phyloP scores from a whole-genome alignment of 2,329 filamentous ascomycete species.

The Setomelanomma holmii region DNA sequence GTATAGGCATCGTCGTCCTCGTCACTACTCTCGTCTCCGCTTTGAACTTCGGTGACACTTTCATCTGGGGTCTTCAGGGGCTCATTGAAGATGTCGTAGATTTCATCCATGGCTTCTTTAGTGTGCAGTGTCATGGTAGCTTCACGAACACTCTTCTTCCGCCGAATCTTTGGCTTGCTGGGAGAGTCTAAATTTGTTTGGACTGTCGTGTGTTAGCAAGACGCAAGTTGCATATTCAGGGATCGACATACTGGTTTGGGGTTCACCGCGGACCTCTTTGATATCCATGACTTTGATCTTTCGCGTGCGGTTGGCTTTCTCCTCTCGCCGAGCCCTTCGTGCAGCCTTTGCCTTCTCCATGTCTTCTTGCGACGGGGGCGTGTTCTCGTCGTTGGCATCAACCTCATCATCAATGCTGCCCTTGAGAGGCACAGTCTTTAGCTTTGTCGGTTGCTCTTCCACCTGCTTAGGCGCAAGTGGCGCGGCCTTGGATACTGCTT shows the following conservation, averaged over 20 bases:
- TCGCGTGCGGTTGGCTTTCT: slow-evolving; percentile 57
- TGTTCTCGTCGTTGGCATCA: slow-evolving; percentile 55
- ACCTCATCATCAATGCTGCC: slow-evolving; percentile 42
- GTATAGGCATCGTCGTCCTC: slow-evolving; percentile 71
- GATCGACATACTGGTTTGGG: slow-evolving; percentile 80
- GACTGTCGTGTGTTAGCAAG: slow-evolving; percentile 61
- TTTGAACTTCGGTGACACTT: slow-evolving; percentile 62
- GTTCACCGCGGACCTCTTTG: slow-evolving; percentile 73
- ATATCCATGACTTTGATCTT: slow-evolving; percentile 78
- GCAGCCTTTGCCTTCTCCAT: slow-evolving; percentile 65
- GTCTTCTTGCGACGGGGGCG: slow-evolving; percentile 54
- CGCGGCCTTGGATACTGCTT: slow-evolving; percentile 16
- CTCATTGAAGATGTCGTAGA: slow-evolving; percentile 96
- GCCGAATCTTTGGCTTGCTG: slow-evolving; percentile 72
- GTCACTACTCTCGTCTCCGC: slow-evolving; percentile 71
- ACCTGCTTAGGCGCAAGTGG: slow-evolving; percentile 26
- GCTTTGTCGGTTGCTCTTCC: slow-evolving; percentile 23
- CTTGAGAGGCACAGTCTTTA: slow-evolving; percentile 42
- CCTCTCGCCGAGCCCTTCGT: slow-evolving; percentile 57
- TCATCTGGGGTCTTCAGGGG: slow-evolving; percentile 66
- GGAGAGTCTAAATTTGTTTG: slow-evolving; percentile 94
- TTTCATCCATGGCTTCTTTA: slow-evolving; percentile 92
- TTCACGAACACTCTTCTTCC: slow-evolving; percentile 76
- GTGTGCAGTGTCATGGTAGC: slow-evolving; percentile 99
- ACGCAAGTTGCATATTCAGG: too few species aligned